Conservation (phyloP, 306 rosid genomes). For the Nissolia schottii region DNA sequence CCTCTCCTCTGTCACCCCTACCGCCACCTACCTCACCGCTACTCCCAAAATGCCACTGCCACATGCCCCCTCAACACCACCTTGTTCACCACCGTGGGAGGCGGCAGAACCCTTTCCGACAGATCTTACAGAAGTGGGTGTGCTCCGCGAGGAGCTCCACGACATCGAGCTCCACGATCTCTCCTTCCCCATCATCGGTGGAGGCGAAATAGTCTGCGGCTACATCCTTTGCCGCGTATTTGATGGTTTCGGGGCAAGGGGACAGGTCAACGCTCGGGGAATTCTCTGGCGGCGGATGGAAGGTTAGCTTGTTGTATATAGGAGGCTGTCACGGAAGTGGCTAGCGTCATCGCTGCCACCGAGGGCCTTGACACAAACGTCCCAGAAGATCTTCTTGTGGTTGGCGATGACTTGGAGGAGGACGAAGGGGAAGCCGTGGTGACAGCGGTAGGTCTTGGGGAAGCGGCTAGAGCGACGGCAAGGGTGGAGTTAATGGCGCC, state of each 20-base stretch:
- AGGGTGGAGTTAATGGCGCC: constrained; percentile 73
- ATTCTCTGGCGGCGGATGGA: constrained; percentile 9
- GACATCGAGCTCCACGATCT: constrained; percentile 77
- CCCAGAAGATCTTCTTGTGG: constrained; percentile 90
- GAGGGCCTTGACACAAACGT: constrained; percentile 80
- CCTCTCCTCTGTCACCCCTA: too few relatives aligned
- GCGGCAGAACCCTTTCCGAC: constrained; percentile 89
- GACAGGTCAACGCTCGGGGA: background rate
- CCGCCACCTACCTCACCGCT: too few relatives aligned
- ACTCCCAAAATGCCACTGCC: too few relatives aligned
- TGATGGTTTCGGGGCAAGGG: background rate
- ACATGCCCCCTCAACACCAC: too few relatives aligned
- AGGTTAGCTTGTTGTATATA: constrained; percentile 60
- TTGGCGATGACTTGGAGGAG: constrained; percentile 86
- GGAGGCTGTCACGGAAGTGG: constrained; percentile 71
- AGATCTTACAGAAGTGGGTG: constrained; percentile 79
- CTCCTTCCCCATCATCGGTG: constrained; percentile 32
- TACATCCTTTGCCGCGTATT: constrained; percentile 12
- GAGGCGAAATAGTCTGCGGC: constrained; percentile 10
- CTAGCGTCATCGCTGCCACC: constrained; percentile 75
- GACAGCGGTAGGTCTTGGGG: constrained; percentile 45
- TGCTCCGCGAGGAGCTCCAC: constrained; percentile 71
- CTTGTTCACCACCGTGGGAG: too few relatives aligned
- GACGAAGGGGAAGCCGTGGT: constrained; percentile 59
- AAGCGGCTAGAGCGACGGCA: constrained; percentile 13